Evolutionary conservation across 768 basidiomycete genomes (phyloP), one percentile per base, ranked within the genome.

Genomic region (Phaeotremella fagi): DNA sequence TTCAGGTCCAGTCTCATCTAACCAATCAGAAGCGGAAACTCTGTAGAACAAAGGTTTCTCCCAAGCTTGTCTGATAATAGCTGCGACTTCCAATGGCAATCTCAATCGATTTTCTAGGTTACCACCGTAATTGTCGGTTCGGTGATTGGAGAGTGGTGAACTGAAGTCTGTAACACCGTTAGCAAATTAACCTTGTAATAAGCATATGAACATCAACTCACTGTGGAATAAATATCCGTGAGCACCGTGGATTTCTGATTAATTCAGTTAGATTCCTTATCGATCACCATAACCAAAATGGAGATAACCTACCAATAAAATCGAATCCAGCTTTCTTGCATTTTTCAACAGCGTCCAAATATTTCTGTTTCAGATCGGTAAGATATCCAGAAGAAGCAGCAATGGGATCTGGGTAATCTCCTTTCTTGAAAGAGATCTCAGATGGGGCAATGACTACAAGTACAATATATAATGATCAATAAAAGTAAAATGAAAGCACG

Each of bases 61-160:
- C 86, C 85, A 87, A 3, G 74, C 79, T 37, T 77, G 75, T 5
- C 86, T 82, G 24, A 82, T 74, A 22, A 76, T 68, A 38, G 79
- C 65, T 42, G 82, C 72, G 38, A 90, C 56, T 37, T 82, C 81
- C 28, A 88, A 77, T 2, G 85, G 79, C 56, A 82, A 81, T 23
- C 86, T 82, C 52, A 87, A 69, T 28, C 88, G 82, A 76, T 89
- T 88, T 60, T 83, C 82, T 29, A 90, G 77, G 6, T 79, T 72
- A 2, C 88, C 88, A 11, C 88, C 88, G 65, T 85, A 88, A 25
- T 76, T 37, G 71, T 90, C 90, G 5, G 78, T 79, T 27, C 87
- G 83, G 4, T 70, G 72, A 77, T 91, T 90, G 14, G 84, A 85
- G 26, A 88, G 69, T 1, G 88, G 88, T 2, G 85, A 87, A 9